A percentile compares a stretch with the other conserved stretches of the same genome.
phyloP scores from a whole-genome alignment of 2,329 filamentous ascomycete genomes.

The Fusarium mangiferae region DNA sequence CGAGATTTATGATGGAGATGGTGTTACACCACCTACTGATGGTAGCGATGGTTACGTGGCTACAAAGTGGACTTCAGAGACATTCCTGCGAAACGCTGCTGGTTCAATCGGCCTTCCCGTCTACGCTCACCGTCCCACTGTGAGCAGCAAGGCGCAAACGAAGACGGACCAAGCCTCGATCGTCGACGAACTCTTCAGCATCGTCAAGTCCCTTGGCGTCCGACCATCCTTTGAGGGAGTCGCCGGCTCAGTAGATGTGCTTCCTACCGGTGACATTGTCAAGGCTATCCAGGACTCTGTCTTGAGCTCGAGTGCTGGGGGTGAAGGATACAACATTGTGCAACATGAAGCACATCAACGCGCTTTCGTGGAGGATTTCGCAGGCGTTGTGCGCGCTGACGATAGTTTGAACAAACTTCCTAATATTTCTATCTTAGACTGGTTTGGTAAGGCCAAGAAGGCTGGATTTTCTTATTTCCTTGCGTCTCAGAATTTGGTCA shows the following conservation, averaged over 20 bases:
- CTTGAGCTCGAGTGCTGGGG: background rate
- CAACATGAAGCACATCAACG: background rate
- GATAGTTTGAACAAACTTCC: background rate
- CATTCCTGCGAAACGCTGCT: background rate
- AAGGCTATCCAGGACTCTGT: rapidly evolving
- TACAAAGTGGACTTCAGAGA: background rate
- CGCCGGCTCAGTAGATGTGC: background rate
- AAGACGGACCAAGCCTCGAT: background rate
- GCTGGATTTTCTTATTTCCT: background rate
- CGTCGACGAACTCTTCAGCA: background rate
- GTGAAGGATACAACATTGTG: background rate
- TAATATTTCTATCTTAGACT: background rate
- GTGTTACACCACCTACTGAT: background rate
- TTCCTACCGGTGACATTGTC: background rate
- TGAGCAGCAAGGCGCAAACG: rapidly evolving
- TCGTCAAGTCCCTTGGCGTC: rapidly evolving
- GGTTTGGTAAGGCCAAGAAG: background rate
- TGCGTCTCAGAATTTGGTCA: background rate
- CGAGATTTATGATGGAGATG: rapidly evolving
- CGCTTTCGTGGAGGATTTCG: background rate
- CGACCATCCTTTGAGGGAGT: background rate
- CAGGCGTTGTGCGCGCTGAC: rapidly evolving
- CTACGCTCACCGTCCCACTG: background rate
- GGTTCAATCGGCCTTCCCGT: background rate
- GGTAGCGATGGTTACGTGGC: background rate